Base-by-base conservation (phyloP, 345 rosid species). In the Sisymbrium altissimum region DNA sequence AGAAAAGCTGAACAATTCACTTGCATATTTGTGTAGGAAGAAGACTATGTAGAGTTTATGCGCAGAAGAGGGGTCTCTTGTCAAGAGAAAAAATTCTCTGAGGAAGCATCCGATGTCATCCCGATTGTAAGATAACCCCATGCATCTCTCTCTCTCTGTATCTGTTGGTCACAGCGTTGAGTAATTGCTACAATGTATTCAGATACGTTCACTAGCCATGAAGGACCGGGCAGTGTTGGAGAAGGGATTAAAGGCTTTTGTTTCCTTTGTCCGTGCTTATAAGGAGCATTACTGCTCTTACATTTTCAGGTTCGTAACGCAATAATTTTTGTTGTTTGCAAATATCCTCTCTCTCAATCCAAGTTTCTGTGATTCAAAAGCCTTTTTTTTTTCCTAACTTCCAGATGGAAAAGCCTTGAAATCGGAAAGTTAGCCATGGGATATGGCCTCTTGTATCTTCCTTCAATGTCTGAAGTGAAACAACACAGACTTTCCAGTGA, bases 401-500 rank as follows among this genome's bases (percentile, higher is more conserved):
- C 36, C 77, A 89, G 98, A 78, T 88, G 91, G 96, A 87, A 90
- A 82, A 90, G 86, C 62, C 97, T 88, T 40, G 97, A 85, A 73
- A 75, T 87, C 66, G 97, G 98, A 73, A 95, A 95, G 82, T 69
- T 92, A 83, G 98, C 95, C 29, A 89, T 90, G 97, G 99, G 98
- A 52, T 87, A 66, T 81, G 99, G 99, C 61, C 84, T 88, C 53
- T 84, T 95, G 79, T 91, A 86, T 81, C 88, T 95, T 48, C 97
- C 98, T 32, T 82, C 91, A 46, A 87, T 89, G 92, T 81, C 94
- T 0, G 99, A 95, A 84, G 84, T 92, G 66, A 95, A 92, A 74
- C 86, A 85, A 78, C 79, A 87, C 77, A 85, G 91, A 32, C 96
- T 87, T 70, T 88, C 97, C 33, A 76, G 85, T 0, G 76, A 83